phyloP scores from a whole-genome alignment of 202 grass and related monocot species.

The Cymbopogon flexuosus region DNA sequence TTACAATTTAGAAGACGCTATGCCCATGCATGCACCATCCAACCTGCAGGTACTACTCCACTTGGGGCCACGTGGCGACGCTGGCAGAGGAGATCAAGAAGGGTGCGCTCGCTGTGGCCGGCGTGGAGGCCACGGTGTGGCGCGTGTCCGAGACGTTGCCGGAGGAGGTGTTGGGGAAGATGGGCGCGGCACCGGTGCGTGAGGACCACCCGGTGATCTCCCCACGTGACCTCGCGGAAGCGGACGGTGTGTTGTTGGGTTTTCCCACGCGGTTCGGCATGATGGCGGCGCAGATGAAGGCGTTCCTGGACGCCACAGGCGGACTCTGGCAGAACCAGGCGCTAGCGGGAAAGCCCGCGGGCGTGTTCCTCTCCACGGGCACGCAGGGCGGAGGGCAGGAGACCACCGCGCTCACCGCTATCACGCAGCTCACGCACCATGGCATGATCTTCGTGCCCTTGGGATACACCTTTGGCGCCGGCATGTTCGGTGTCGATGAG shows the following conservation, averaged over 20 bases:
- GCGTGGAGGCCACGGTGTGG: conserved; percentile 51
- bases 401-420: too few relatives aligned
- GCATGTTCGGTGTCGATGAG: too few relatives aligned
- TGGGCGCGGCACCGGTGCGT: conserved; percentile 42
- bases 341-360: conserved; percentile 64
- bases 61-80: conserved; percentile 60
- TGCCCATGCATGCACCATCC: background rate
- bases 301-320: conserved; percentile 57
- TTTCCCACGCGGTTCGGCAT: conserved; percentile 73
- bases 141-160: conserved; percentile 64
- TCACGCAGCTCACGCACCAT: too few relatives aligned
- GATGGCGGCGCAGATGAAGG: conserved; percentile 70
- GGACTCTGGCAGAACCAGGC: conserved; percentile 49
- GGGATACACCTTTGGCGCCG: too few relatives aligned
- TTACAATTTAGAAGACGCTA: background rate
- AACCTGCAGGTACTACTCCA: conserved; percentile 63
- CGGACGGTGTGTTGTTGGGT: conserved; percentile 63
- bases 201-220: conserved; percentile 41
- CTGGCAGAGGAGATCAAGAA: conserved; percentile 67
- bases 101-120: conserved; percentile 48
- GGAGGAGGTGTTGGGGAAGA: conserved; percentile 46
- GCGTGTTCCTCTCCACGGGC: too few relatives aligned
- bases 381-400: too few relatives aligned
- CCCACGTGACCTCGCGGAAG: conserved; percentile 40
- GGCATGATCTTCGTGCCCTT: too few relatives aligned